Evolutionary conservation across 2,329 filamentous ascomycete species (phyloP), one percentile per base, ranked within the genome.

Genomic region (Geosmithia putterillii): DNA sequence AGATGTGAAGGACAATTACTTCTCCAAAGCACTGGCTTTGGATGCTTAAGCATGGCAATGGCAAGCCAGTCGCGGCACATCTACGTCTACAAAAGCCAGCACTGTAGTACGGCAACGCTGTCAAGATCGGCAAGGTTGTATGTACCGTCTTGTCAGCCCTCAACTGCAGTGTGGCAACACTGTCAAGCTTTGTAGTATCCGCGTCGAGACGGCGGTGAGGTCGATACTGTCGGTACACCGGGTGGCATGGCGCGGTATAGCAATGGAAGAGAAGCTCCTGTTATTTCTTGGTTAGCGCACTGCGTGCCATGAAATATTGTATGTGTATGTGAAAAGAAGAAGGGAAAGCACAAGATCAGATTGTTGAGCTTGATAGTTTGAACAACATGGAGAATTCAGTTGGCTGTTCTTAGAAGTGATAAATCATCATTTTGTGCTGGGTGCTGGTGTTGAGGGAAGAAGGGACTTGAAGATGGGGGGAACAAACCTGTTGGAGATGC

Each of bases 351-450:
- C 15, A 21, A 35, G 17, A 50, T 78, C 74, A 79, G 73, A 79
- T 71, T 76, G 71, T 76, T 76, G 71, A 78, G 73, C 73, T 77
- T 78, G 74, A 76, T 72, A 65, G 62, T 63, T 69, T 65, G 51
- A 55, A 77, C 74, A 70, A 76, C 74, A 78, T 69, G 52, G 57
- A 32, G 49, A 53, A 63, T 76, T 79, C 71, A 71, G 75, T 74
- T 76, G 74, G 74, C 74, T 73, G 74, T 79, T 79, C 74, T 77
- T 77, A 76, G 74, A 65, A 67, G 57, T 61, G 73, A 64, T 57
- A 51, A 64, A 62, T 79, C 74, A 79, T 79, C 74, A 76, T 64
- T 25, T 14, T 28, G 28, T 35, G 23, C 20, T 28, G 22, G 40
- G 14, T 18, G 19, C 17, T n/a, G 19, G 22, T 8, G 20, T 22